Conservation (phyloP, 2,329 filamentous ascomycete species). For the Talaromyces sp. region DNA sequence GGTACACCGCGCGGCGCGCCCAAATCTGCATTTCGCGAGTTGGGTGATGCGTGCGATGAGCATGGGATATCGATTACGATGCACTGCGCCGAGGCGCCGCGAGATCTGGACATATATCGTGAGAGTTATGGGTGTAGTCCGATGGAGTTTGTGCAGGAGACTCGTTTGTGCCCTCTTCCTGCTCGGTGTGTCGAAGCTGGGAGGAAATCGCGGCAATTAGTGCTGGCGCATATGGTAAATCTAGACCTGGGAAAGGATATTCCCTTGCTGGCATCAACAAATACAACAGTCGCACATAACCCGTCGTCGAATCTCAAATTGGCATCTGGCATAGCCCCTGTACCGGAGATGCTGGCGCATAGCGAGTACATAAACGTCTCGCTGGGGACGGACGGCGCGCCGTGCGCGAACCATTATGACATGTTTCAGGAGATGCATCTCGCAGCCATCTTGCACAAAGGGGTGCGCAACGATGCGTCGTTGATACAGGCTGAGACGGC, state of each 20-base stretch:
- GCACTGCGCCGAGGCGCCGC: slow-evolving; percentile 45
- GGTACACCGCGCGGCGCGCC: slow-evolving; percentile 45
- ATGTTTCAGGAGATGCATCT: slow-evolving; percentile 51
- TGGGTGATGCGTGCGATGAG: slow-evolving; percentile 36
- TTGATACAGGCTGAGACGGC: slow-evolving; percentile 43
- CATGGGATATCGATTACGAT: slow-evolving; percentile 44
- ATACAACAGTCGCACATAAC: slow-evolving; percentile 47
- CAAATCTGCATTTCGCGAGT: slow-evolving; percentile 31
- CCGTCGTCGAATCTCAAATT: slow-evolving; percentile 50
- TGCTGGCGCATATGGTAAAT: slow-evolving; percentile 51
- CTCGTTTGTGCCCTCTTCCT: slow-evolving; percentile 26
- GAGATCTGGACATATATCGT: slow-evolving; percentile 24
- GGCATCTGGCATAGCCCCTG: slow-evolving; percentile 46
- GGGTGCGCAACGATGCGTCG: slow-evolving; percentile 35
- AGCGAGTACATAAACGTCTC: slow-evolving; percentile 37
- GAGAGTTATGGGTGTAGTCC: slow-evolving; percentile 33
- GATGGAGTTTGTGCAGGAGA: slow-evolving; percentile 33
- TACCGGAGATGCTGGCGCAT: slow-evolving; percentile 41
- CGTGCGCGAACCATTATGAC: slow-evolving; percentile 49
- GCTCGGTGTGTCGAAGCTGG: not conserved
- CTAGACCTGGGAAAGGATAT: slow-evolving; percentile 40
- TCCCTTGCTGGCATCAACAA: slow-evolving; percentile 33
- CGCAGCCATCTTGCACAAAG: slow-evolving; percentile 46
- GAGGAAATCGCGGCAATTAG: slow-evolving; percentile 29
- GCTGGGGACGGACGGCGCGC: slow-evolving; percentile 50